Conservation (phyloP, 2,329 filamentous ascomycete species). For the Fusarium haematococcum region DNA sequence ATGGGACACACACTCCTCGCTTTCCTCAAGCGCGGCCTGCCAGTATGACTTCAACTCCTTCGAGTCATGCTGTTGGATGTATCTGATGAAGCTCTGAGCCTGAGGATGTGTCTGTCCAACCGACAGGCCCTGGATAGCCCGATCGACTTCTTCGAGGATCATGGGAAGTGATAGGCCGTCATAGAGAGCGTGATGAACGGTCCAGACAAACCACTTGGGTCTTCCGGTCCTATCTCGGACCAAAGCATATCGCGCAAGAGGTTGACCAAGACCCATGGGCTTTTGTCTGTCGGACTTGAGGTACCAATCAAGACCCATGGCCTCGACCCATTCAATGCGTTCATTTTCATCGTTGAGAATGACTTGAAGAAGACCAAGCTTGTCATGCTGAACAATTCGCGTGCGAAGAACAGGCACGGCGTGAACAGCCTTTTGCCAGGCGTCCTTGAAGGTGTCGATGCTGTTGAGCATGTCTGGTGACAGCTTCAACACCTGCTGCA, state of each 20-base stretch:
- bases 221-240: slow-evolving; percentile 37
- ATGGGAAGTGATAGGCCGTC: slow-evolving; percentile 50
- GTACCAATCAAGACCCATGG: slow-evolving; percentile 48
- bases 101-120: neutral
- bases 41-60: slow-evolving; percentile 56
- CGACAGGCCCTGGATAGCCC: neutral
- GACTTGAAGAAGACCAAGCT: slow-evolving; percentile 57
- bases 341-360: slow-evolving; percentile 49
- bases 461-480: neutral
- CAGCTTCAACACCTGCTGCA: slow-evolving; percentile 22
- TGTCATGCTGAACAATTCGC: slow-evolving; percentile 57
- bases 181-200: slow-evolving; percentile 58
- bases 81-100: slow-evolving; percentile 59
- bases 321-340: slow-evolving; percentile 43
- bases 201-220: slow-evolving; percentile 4
- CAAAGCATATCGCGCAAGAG: slow-evolving; percentile 56
- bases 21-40: slow-evolving; percentile 48
- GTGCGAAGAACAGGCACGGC: slow-evolving; percentile 54
- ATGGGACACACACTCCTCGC: slow-evolving; percentile 47
- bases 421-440: slow-evolving; percentile 22
- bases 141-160: slow-evolving; percentile 1
- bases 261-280: slow-evolving; percentile 52
- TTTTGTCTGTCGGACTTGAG: slow-evolving; percentile 51
- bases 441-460: slow-evolving; percentile 8
- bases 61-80: slow-evolving; percentile 53